phyloP scores from a whole-genome alignment of 2,329 filamentous ascomycete species.

The Botrytis tulipae region DNA sequence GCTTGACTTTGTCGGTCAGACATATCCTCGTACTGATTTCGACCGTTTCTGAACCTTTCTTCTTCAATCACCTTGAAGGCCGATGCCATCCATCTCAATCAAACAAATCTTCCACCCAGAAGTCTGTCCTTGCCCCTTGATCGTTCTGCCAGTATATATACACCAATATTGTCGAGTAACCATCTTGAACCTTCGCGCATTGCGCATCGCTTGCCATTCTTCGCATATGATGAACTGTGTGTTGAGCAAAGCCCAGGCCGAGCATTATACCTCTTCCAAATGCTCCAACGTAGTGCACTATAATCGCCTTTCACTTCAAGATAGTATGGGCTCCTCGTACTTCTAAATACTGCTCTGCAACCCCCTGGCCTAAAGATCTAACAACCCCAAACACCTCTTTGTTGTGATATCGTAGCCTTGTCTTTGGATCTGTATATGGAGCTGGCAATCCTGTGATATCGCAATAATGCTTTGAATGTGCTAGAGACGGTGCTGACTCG shows the following conservation, averaged over 20 bases:
- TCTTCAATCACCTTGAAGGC: not conserved
- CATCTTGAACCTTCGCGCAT: not conserved
- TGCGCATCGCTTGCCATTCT: not conserved
- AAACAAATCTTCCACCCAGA: not conserved
- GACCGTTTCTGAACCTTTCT: not conserved
- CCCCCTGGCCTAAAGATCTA: slow-evolving; percentile 74
- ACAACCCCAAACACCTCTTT: slow-evolving; percentile 87
- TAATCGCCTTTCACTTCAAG: slow-evolving; percentile 35
- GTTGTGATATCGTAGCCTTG: slow-evolving; percentile 86
- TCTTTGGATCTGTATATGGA: slow-evolving; percentile 93
- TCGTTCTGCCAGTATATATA: not conserved
- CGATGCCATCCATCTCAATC: not conserved
- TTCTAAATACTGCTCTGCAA: slow-evolving; percentile 84
- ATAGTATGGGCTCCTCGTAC: slow-evolving; percentile 90
- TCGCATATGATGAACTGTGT: not conserved
- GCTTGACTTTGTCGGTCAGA: slow-evolving; percentile 79
- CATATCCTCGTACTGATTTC: slow-evolving; percentile 26
- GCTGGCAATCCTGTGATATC: slow-evolving; percentile 93
- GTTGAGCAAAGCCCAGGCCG: not conserved
- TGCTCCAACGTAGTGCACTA: not conserved
- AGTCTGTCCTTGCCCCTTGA: not conserved
- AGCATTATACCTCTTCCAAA: not conserved
- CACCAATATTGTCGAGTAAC: not conserved
- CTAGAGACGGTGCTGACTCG: slow-evolving; percentile 86
- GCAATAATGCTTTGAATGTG: slow-evolving; percentile 85